Conservation (phyloP, 176 grass and related monocot species). For the Zea luxurians region DNA sequence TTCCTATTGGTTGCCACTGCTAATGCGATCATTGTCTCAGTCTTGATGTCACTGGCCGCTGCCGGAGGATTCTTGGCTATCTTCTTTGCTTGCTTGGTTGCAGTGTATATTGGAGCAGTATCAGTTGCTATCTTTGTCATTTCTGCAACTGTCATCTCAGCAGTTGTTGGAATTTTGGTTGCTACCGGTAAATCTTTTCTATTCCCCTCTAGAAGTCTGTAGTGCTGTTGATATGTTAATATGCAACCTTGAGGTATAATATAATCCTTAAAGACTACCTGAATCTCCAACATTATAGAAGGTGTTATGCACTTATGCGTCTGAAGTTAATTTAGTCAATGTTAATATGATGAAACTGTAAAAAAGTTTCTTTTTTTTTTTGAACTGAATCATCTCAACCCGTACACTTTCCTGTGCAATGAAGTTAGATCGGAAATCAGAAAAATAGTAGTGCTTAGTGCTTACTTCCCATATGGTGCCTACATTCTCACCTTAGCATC, state of each 20-base stretch:
- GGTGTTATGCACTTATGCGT: background rate
- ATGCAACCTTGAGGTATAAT: slow-evolving; percentile 12
- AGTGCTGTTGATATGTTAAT: background rate
- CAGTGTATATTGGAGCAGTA: slow-evolving; percentile 73
- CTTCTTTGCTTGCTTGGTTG: slow-evolving; percentile 77
- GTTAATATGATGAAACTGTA: background rate
- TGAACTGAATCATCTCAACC: background rate
- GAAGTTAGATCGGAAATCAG: background rate
- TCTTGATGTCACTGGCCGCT: slow-evolving; percentile 80
- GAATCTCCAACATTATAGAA: too few relatives aligned
- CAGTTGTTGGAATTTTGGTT: slow-evolving; percentile 61
- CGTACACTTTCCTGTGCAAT: background rate
- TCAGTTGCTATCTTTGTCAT: slow-evolving; percentile 70
- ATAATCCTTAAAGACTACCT: background rate
- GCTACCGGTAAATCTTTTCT: slow-evolving; percentile 55
- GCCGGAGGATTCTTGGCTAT: slow-evolving; percentile 83
- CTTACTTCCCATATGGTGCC: background rate
- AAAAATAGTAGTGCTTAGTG: background rate
- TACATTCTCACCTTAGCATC: background rate
- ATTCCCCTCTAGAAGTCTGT: background rate
- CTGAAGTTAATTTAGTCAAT: background rate
- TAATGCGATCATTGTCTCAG: slow-evolving; percentile 72
- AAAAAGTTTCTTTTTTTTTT: background rate
- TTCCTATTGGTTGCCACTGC: slow-evolving; percentile 67
- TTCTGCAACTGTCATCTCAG: slow-evolving; percentile 55